Conservation (phyloP, 768 basidiomycete species). For the Lepiota subincarnata region DNA sequence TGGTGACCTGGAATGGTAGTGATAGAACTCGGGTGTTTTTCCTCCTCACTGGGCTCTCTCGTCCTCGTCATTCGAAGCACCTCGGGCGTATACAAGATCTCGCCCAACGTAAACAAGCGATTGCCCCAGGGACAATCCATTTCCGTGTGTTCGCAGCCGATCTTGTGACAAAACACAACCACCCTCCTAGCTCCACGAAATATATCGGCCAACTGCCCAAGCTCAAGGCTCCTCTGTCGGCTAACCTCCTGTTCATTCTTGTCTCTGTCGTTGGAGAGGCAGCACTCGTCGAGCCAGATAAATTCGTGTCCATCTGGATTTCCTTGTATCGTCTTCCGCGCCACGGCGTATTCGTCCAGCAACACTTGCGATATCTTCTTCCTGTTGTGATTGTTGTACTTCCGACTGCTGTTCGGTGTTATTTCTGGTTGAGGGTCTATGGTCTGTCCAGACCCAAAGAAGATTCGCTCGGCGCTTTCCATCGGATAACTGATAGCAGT, state of each 20-base stretch:
- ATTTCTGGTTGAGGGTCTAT: neutral
- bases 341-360: slow-evolving; percentile 5
- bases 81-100: neutral
- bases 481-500: slow-evolving; percentile 3
- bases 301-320: slow-evolving; percentile 2
- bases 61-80: neutral
- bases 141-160: neutral
- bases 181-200: slow-evolving; percentile 4
- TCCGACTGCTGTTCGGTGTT: neutral
- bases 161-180: neutral
- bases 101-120: neutral
- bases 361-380: neutral
- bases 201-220: slow-evolving; percentile 1
- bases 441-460: neutral
- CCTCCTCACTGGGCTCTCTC: neutral
- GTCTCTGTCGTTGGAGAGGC: neutral
- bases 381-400: neutral
- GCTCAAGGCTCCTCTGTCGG: neutral
- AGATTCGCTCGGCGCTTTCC: neutral
- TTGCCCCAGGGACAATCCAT: slow-evolving; percentile 1
- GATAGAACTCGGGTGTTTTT: neutral
- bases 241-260: neutral
- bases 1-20: neutral
- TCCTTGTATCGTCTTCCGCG: neutral
- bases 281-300: slow-evolving; percentile 1